Percentiles rank a stretch among this genome's conserved stretches.
Evolutionary conservation across 768 basidiomycete genomes (phyloP).

Genomic region (Xerocomellus chrysenteron): DNA sequence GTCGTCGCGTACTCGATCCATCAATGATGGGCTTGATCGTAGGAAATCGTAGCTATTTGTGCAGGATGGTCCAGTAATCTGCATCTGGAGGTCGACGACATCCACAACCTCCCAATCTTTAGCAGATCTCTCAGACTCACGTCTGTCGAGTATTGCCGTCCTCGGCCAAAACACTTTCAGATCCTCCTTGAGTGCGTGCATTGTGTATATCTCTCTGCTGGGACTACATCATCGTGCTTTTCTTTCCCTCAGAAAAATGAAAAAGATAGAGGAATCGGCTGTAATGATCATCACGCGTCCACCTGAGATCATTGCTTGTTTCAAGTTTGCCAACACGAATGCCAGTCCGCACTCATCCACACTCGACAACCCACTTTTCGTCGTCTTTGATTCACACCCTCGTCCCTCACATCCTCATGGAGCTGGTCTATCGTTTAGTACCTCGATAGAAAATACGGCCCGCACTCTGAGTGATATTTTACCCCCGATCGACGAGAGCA

Average conservation of each 20-base stretch:
- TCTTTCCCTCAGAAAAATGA: slow-evolving; percentile 23
- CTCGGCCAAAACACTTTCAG: slow-evolving; percentile 40
- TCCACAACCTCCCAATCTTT: slow-evolving; percentile 50
- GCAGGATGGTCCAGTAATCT: slow-evolving; percentile 49
- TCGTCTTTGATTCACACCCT: slow-evolving; percentile 69
- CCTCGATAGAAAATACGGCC: slow-evolving; percentile 44
- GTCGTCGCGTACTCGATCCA: background rate
- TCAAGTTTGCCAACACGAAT: slow-evolving; percentile 31
- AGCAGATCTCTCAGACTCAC: slow-evolving; percentile 36
- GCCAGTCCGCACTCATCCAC: background rate
- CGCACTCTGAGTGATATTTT: slow-evolving; percentile 47
- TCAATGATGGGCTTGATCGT: background rate
- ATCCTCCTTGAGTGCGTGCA: slow-evolving; percentile 25
- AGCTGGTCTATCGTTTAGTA: slow-evolving; percentile 55
- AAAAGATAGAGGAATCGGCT: slow-evolving; percentile 19
- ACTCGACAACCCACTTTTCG: slow-evolving; percentile 39
- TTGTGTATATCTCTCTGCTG: background rate
- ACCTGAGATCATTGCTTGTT: slow-evolving; percentile 63
- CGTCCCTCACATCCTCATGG: slow-evolving; percentile 58
- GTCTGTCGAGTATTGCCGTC: slow-evolving; percentile 37
- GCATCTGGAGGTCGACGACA: slow-evolving; percentile 59
- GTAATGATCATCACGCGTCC: slow-evolving; percentile 64
- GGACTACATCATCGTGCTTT: background rate
- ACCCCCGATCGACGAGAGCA: slow-evolving; percentile 41
- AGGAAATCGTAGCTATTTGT: slow-evolving; percentile 62